A percentile compares a stretch with the other conserved stretches of the same genome.
phyloP scores from a whole-genome alignment of 78 protist genomes.

The Dictyostelium citrinum region DNA sequence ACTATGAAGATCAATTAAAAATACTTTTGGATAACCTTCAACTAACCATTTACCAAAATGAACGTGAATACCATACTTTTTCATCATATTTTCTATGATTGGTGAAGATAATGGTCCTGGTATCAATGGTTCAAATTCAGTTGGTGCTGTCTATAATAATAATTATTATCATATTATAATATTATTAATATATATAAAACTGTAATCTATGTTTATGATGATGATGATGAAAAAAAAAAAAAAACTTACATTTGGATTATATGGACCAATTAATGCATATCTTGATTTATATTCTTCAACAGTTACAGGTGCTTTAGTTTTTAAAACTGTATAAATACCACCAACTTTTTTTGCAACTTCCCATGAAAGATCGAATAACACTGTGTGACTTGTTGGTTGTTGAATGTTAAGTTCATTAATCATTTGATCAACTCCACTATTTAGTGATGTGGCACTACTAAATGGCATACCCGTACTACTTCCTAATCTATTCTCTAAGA shows the following conservation, averaged over 20 bases:
- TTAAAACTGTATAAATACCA: constrained; percentile 94
- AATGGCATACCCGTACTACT: neutral
- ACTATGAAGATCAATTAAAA: constrained; percentile 57
- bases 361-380: constrained; percentile 63
- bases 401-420: neutral
- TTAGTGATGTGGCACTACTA: neutral
- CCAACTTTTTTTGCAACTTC: constrained; percentile 84
- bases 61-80: constrained; percentile 80
- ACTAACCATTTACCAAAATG: constrained; percentile 92
- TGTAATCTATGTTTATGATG: no score
- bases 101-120: constrained; percentile 51
- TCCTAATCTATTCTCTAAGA: constrained; percentile 17
- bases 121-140: constrained; percentile 83
- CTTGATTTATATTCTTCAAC: constrained; percentile 63
- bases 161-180: no score
- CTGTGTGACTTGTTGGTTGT: neutral
- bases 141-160: constrained; percentile 66
- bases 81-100: constrained; percentile 74
- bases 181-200: no score
- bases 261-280: constrained; percentile 87
- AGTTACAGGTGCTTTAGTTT: constrained; percentile 85
- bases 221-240: no score
- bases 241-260: constrained; percentile 31
- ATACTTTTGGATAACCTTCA: constrained; percentile 70
- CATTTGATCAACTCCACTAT: neutral